Conservation (phyloP, 2,329 filamentous ascomycete genomes). For the Pseudogymnoascus sp. region DNA sequence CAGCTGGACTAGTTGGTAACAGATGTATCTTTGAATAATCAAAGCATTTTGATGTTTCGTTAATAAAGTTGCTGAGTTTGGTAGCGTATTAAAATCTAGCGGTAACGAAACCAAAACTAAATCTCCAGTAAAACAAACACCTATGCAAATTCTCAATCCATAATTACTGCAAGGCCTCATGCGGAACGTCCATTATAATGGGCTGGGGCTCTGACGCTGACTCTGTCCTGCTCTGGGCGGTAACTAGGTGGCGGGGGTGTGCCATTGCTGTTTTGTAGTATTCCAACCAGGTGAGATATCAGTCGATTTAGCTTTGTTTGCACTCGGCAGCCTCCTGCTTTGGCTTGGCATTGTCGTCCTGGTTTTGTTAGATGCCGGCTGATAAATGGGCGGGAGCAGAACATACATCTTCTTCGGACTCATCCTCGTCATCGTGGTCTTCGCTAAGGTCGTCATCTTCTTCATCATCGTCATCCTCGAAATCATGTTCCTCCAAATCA, state of each 20-base stretch:
- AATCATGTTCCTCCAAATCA: conserved; percentile 73
- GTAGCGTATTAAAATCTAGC: conserved; percentile 10
- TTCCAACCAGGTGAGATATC: conserved; percentile 13
- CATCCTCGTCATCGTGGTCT: conserved; percentile 70
- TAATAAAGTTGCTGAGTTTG: conserved; percentile 8
- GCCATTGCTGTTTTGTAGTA: conserved; percentile 5
- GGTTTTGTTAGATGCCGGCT: conserved; percentile 9
- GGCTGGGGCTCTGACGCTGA: background rate
- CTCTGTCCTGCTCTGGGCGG: conserved; percentile 9
- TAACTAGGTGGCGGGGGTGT: conserved; percentile 1
- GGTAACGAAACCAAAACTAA: conserved; percentile 9
- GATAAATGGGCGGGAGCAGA: background rate
- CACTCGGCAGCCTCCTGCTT: conserved; percentile 93
- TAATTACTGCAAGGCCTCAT: conserved; percentile 9
- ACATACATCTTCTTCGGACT: conserved; percentile 70
- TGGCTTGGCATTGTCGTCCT: conserved; percentile 84
- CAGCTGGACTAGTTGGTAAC: background rate
- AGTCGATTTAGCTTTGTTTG: conserved; percentile 71
- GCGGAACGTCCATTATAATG: conserved; percentile 1
- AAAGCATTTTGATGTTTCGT: conserved; percentile 1
- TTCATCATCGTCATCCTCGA: conserved; percentile 80
- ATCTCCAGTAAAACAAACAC: conserved; percentile 10
- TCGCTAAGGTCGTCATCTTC: conserved; percentile 82
- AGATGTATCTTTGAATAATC: conserved; percentile 2
- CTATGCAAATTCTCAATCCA: conserved; percentile 9